These are phyloP conservation scores for Nymphaea colorata DNA, from an alignment of 164 flowering plant genomes.

Conservation along the genomic window DNA sequence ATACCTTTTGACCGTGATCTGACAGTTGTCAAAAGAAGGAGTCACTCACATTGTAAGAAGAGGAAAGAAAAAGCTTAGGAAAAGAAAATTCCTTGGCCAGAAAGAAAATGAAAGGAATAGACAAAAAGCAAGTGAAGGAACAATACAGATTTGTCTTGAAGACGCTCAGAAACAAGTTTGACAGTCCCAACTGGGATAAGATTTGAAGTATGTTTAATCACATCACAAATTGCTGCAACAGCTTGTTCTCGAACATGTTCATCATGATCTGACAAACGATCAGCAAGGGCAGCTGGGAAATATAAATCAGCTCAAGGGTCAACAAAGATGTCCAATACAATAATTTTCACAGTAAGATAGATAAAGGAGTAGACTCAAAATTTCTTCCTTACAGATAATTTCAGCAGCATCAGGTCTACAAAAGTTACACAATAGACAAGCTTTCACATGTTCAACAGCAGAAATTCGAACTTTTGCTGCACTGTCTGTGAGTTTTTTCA, in stretches of 20 bases:
- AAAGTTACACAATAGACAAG: conserved; percentile 66
- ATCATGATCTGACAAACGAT: conserved; percentile 87
- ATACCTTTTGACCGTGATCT: conserved; percentile 77
- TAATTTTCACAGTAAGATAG: not conserved
- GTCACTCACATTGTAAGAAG: no score
- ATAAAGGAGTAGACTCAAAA: conserved; percentile 2
- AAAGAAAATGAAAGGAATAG: not conserved
- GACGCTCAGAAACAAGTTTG: conserved; percentile 82
- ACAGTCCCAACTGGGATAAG: conserved; percentile 57
- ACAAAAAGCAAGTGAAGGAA: not conserved
- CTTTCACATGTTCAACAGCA: conserved; percentile 61
- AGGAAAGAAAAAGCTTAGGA: not conserved
- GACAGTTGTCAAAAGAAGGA: conserved; percentile 12
- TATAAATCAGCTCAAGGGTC: conserved; percentile 8
- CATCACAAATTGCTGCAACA: conserved; percentile 76
- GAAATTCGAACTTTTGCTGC: conserved; percentile 68
- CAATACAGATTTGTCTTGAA: conserved; percentile 93
- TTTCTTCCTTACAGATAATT: conserved; percentile 45
- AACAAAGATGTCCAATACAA: conserved; percentile 7
- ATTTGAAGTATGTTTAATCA: conserved; percentile 37
- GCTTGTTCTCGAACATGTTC: conserved; percentile 91
- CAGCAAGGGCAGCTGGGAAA: conserved; percentile 69
- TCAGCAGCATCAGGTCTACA: conserved; percentile 65
- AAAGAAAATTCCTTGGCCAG: not conserved
- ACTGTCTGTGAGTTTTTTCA: conserved; percentile 90